These are phyloP conservation scores for Xanthoconium stramineum DNA, from an alignment of 768 basidiomycete species.

Conservation along the genomic window DNA sequence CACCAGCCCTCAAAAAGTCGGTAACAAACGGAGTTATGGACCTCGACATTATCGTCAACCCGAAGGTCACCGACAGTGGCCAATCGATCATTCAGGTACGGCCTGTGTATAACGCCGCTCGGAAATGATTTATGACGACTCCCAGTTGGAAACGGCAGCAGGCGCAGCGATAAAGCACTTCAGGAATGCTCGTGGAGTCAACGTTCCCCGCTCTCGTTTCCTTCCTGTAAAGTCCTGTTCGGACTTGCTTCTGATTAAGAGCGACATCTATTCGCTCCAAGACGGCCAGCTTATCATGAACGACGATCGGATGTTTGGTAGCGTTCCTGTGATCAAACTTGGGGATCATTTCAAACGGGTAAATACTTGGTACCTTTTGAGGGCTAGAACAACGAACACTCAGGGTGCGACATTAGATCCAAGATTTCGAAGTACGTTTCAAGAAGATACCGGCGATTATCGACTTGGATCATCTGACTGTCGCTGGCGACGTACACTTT, in stretches of 20 bases:
- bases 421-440: slow-evolving; percentile 92
- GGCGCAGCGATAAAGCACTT: slow-evolving; percentile 95
- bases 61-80: slow-evolving; percentile 83
- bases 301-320: slow-evolving; percentile 76
- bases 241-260: slow-evolving; percentile 85
- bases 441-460: slow-evolving; percentile 89
- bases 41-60: slow-evolving; percentile 94
- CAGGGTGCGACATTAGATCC: slow-evolving; percentile 45
- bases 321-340: slow-evolving; percentile 93
- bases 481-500: slow-evolving; percentile 88
- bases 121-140: slow-evolving; percentile 1
- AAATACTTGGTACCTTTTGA: background rate
- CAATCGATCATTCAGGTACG: slow-evolving; percentile 75
- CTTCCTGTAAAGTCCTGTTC: slow-evolving; percentile 89
- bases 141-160: slow-evolving; percentile 81
- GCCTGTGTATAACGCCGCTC: background rate
- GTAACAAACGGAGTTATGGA: slow-evolving; percentile 87
- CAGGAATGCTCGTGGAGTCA: slow-evolving; percentile 87
- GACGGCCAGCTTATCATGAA: slow-evolving; percentile 89
- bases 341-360: slow-evolving; percentile 98
- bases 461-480: slow-evolving; percentile 92
- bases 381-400: background rate
- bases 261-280: slow-evolving; percentile 85
- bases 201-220: slow-evolving; percentile 93
- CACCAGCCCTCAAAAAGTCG: slow-evolving; percentile 77